Base-by-base conservation (phyloP, 768 basidiomycete species). In the Macrolepiota fuliginosa region DNA sequence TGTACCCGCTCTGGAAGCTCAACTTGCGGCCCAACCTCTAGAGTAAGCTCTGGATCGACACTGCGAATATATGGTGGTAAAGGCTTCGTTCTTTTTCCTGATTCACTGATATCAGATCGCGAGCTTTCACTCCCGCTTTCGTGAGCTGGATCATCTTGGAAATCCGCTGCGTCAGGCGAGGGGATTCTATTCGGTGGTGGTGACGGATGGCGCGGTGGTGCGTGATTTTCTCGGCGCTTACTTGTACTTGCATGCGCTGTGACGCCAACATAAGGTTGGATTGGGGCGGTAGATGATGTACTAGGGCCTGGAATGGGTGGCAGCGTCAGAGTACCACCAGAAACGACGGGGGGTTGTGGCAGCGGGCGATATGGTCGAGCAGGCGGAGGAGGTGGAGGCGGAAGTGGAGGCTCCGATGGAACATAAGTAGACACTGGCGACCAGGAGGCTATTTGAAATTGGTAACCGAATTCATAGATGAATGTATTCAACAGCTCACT, bases 31-130 rank as follows among this genome's bases (percentile, higher is more conserved):
- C 53, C 60, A 37, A 54, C 53, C 32, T 12, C 35, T 46, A 61
- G 13, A 2, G 40, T 55, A 17, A 55, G 24, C 17, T 29, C 25
- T 17, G 32, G 60, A 3, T 54, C 60, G 6, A n/a, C 40, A 22
- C 17, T 19, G 17, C 10, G 45, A 3, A 35, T 25, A 12, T 61
- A 61, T 2, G 60, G 60, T 10, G 60, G 60, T n/a, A 55, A 25
- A 37, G 60, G 60, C 25, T 11, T 42, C 45, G 55, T 61, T 17
- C 29, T 47, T 7, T 24, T 36, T 61, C 60, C 60, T 17, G 53
- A 46, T 17, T 61, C 60, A 50, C 54, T 52, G 22, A 61, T 61
- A 40, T 61, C 59, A 11, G 59, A 61, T 36, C 40, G 27, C 17
- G 39, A 37, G 25, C 40, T 29, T 53, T 61, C 52, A 19, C 59